Base-by-base conservation (phyloP, 2,329 filamentous ascomycete genomes). In the Fusarium cicatricum region DNA sequence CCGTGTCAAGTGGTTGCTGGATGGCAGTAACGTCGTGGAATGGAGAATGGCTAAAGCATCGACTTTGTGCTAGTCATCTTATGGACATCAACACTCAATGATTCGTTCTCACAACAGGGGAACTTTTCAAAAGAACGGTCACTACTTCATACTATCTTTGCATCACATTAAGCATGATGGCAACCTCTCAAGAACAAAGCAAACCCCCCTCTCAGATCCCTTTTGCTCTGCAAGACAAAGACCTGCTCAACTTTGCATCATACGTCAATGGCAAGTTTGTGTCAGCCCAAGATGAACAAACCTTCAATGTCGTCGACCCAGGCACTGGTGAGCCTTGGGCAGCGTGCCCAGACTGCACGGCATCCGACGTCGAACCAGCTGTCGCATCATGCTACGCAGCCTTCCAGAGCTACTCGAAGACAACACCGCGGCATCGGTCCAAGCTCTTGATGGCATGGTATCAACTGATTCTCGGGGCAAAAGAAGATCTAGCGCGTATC, bases 401-500 rank as follows among this genome's bases (percentile, higher is more conserved):
- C n/a, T 46, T 46, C 31, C 42, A 36, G 12, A 46, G 19, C 32
- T 46, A 46, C 32, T 46, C 42, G 6, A 46, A 60, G 15, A 53
- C 45, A 16, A 56, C 28, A 14, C 40, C 40, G 4, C 40, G 52
- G 5, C 55, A 55, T 23, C 46, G 77, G 14, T 72, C 75, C 3
- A 65, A 75, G 53, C 67, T 70, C 4, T 66, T 79, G 10, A 55
- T 72, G 19, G 62, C 60, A 12, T 78, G 76, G 75, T 71, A 76
- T 55, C 55, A 66, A 11, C 70, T 75, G 14, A 74, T 78, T 49
- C 46, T 68, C 11, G 70, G 60, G 3, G 68, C 72, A 11, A 68
- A 72, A 19, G 70, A 75, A 11, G 77, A 79, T 55, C 64, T 79
- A 6, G 75, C 77, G 4, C 70, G 63, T 44, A 68, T 78, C 17